Base-by-base conservation (phyloP, 306 rosid species). In the Fagus crenata region DNA sequence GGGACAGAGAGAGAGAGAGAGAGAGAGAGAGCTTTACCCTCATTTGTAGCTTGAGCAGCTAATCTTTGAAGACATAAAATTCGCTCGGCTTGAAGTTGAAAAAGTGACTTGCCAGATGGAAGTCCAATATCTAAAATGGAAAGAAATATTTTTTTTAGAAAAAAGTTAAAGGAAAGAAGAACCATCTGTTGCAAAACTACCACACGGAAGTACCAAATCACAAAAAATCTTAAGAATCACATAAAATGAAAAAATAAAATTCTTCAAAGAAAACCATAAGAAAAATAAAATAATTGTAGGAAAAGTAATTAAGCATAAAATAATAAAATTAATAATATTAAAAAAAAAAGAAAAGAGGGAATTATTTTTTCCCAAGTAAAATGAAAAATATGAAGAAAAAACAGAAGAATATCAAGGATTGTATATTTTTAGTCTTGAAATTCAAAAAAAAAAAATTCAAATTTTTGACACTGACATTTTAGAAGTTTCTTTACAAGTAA, bases 1-100 rank as follows among this genome's bases (percentile, higher is more conserved):
- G 15, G 54, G 11, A 75, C 46, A 76, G 37, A 77, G 43, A 55
- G 3, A n/a, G 37, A n/a, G n/a, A n/a, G n/a, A n/a, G n/a, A n/a
- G n/a, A 67, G 64, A 17, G 33, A 60, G 35, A 49, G 41, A 70
- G 63, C 58, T 85, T 75, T 84, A 93, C 98, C 89, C 73, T 85
- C 93, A 71, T 79, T 90, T 77, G 84, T 65, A 79, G 91, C 93
- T 49, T 89, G 92, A 80, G 97, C 90, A 78, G 98, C 98, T 73
- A 95, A 82, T 82, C 90, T 87, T 77, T 95, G 99, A 49, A 75
- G 88, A 53, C 97, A 90, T 85, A 95, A 91, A 87, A 92, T 95
- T 85, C 93, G 86, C 90, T 95, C 99, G 37, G 99, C 99, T 85
- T 95, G 99, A 74, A 95, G 96, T 83, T 95, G 99, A 71, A 95